These are phyloP conservation scores for Kuraishia piskuri DNA, from an alignment of 805 yeast species.

Conservation along the genomic window DNA sequence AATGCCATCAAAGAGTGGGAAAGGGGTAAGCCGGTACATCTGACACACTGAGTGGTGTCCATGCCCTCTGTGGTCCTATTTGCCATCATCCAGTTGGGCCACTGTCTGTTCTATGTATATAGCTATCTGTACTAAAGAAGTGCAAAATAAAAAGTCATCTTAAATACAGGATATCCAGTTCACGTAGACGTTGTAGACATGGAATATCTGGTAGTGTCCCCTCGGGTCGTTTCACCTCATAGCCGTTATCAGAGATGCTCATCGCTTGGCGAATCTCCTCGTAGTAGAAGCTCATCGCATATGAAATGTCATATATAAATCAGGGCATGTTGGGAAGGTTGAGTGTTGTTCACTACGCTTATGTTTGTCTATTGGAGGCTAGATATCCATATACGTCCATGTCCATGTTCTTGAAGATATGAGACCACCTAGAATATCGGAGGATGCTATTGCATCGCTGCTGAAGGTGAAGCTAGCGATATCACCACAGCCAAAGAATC, in stretches of 20 bases:
- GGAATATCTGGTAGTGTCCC: too few species aligned
- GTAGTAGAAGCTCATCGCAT: neutral
- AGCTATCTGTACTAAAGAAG: too few species aligned
- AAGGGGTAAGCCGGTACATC: constrained; percentile 53
- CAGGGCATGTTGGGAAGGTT: too few species aligned
- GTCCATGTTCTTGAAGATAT: neutral
- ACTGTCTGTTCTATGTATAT: too few species aligned
- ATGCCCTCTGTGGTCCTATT: neutral
- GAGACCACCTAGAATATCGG: neutral
- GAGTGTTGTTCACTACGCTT: too few species aligned
- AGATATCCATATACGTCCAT: neutral
- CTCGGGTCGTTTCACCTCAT: too few species aligned
- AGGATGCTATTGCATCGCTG: neutral
- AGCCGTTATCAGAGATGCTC: neutral
- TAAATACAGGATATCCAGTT: too few species aligned
- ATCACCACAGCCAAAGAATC: neutral
- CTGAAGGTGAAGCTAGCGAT: neutral
- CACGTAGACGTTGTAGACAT: too few species aligned
- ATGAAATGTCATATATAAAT: neutral
- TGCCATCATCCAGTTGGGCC: too few species aligned
- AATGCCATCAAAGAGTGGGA: constrained; percentile 74
- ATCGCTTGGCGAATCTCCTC: neutral
- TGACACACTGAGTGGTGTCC: constrained; percentile 40
- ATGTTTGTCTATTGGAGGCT: neutral
- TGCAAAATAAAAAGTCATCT: neutral